phyloP scores from a whole-genome alignment of 306 rosid species.

The Urtica urens region DNA sequence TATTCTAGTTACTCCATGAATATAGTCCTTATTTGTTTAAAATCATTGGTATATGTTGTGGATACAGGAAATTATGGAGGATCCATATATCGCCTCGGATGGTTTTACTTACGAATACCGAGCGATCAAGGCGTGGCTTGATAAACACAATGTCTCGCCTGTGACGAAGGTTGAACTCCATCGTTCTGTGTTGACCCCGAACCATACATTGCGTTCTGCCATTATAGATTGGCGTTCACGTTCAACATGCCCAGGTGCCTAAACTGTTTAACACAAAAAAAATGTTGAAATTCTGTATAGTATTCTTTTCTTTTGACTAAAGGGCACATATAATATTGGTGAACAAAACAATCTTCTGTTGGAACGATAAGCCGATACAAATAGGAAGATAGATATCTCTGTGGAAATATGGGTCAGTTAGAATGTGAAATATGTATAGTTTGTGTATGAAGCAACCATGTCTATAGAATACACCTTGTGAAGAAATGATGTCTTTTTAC shows the following conservation, averaged over 20 bases:
- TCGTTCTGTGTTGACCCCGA: constrained; percentile 51
- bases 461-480: no score
- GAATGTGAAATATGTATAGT: no score
- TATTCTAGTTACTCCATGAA: no score
- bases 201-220: constrained; percentile 71
- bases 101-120: constrained; percentile 74
- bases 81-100: constrained; percentile 79
- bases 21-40: not conserved
- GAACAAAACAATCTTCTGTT: no score
- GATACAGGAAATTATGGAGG: constrained; percentile 74
- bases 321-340: no score
- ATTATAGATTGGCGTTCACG: constrained; percentile 77
- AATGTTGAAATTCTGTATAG: no score
- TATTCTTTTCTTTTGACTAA: no score
- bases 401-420: no score
- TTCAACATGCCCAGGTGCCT: constrained; percentile 9
- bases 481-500: no score
- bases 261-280: not conserved
- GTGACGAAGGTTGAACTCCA: constrained; percentile 51
- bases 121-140: constrained; percentile 92
- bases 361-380: no score
- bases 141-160: constrained; percentile 60
- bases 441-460: no score
- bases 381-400: no score
- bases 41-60: constrained; percentile 3